These are phyloP conservation scores for Candida andamanensis DNA, from an alignment of 805 yeast species.

Conservation along the genomic window DNA sequence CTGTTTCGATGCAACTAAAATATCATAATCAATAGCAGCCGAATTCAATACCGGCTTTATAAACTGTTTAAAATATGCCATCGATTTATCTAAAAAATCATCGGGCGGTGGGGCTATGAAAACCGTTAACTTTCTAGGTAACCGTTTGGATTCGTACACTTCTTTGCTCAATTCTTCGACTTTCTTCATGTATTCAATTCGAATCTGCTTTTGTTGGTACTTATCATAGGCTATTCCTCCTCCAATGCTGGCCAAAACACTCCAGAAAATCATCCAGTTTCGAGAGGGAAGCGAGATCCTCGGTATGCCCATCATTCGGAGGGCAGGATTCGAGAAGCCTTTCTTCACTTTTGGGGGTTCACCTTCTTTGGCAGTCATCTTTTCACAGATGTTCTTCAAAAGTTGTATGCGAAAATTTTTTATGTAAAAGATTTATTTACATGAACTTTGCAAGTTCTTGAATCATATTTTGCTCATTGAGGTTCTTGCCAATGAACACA, in stretches of 20 bases:
- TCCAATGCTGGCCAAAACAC: slow-evolving; percentile 55
- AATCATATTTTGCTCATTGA: slow-evolving; percentile 32
- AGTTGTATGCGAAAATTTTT: background rate
- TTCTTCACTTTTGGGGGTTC: slow-evolving; percentile 26
- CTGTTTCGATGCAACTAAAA: slow-evolving; percentile 73
- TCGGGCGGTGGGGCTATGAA: slow-evolving; percentile 97
- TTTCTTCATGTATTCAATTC: slow-evolving; percentile 57
- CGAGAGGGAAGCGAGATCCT: slow-evolving; percentile 75
- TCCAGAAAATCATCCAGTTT: slow-evolving; percentile 90
- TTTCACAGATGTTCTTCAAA: background rate
- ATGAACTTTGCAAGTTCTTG: slow-evolving; percentile 1
- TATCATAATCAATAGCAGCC: slow-evolving; percentile 78
- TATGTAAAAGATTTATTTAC: background rate
- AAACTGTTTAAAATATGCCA: slow-evolving; percentile 68
- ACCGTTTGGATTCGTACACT: slow-evolving; percentile 38
- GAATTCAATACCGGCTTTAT: slow-evolving; percentile 83
- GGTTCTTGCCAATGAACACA: slow-evolving; percentile 70
- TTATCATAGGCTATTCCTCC: slow-evolving; percentile 84
- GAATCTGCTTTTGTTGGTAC: slow-evolving; percentile 58
- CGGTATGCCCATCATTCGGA: slow-evolving; percentile 80
- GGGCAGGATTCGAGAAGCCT: slow-evolving; percentile 69
- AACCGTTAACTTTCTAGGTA: slow-evolving; percentile 73
- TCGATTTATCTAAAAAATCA: slow-evolving; percentile 72
- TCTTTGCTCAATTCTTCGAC: slow-evolving; percentile 52
- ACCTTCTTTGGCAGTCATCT: too few species aligned